phyloP scores from a whole-genome alignment of 2,329 filamentous ascomycete genomes.

The Didymella pinodella region DNA sequence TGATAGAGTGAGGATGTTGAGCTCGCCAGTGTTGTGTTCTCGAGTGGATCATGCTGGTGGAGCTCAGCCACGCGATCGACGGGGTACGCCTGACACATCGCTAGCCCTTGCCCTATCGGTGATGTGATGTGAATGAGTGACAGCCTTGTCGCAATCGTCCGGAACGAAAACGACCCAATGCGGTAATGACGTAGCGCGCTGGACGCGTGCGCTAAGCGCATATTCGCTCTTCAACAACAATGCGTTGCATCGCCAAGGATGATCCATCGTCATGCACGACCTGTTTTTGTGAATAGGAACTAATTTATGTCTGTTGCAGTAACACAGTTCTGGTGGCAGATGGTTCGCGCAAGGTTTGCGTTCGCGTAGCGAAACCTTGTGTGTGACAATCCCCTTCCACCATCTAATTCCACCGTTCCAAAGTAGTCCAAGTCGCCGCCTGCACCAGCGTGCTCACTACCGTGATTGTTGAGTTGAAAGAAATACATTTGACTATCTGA shows the following conservation, averaged over 20 bases:
- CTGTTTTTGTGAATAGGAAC: not conserved
- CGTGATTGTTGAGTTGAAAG: not conserved
- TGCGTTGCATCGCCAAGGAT: not conserved
- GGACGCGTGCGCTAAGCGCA: slow-evolving; percentile 4
- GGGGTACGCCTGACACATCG: slow-evolving; percentile 5
- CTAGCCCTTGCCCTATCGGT: not conserved
- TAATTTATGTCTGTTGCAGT: not conserved
- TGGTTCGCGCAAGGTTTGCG: not conserved
- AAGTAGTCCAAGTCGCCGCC: not conserved
- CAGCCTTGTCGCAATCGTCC: not conserved
- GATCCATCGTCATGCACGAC: not conserved
- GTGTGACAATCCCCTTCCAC: not conserved
- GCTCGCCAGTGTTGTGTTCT: slow-evolving; percentile 1
- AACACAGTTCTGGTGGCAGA: not conserved
- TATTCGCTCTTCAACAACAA: not conserved
- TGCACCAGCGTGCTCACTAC: no score
- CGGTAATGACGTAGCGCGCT: not conserved
- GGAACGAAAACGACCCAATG: not conserved
- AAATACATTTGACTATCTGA: slow-evolving; percentile 2
- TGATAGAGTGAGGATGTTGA: not conserved
- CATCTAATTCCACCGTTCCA: not conserved
- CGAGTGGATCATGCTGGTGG: slow-evolving; percentile 5
- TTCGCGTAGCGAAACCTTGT: not conserved
- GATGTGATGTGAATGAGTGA: not conserved
- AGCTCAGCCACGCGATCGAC: slow-evolving; percentile 16